Base-by-base conservation (phyloP, 2,329 filamentous ascomycete genomes). In the Celoporthe dispersa region DNA sequence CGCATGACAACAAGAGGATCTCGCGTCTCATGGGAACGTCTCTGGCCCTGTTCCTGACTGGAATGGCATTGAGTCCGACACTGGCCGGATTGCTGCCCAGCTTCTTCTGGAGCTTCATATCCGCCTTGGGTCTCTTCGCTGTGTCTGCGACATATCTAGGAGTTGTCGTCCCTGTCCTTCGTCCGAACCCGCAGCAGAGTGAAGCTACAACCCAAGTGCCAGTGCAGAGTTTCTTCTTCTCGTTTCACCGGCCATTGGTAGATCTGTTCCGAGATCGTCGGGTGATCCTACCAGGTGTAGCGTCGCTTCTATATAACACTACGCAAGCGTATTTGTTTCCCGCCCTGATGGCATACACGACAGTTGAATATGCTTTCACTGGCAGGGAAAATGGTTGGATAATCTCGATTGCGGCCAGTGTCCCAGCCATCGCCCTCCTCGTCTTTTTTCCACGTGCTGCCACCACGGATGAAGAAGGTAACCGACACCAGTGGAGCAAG, bases 311-410 rank as follows among this genome's bases (percentile, higher is more conserved):
- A 44, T 60, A 60, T 35, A 60, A 60, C 31, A 35, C 35, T 11
- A 35, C 35, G 31, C 57, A 60, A 35, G 31, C 57, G 19, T 60
- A 60, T 35, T 22, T 60, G 7, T 60, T 60, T 35, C 31, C 16
- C 31, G 57, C 57, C 25, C 12, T 60, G 8, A 31, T 60, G 25
- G 31, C 35, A 4, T 31, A 60, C 57, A 35, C 57, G 19, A 25
- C 57, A 35, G 25, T 60, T 60, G 28, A 35, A 31, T 60, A 19
- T 31, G 28, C 28, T 22, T 60, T 60, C 31, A 60, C 57, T 5
- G 57, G 57, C 11, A 60, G 31, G 12, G 57, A 60, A 19, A 60
- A 60, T 14, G 57, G 57, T 31, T 60, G 16, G 28, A n/a, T 60
- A 31, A 60, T 60, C 16, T 60, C 57, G 22, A 60, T 60, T 7